Conservation (phyloP, 371 early-diverging fungal genomes). For the Apophysomyces trapeziformis region DNA sequence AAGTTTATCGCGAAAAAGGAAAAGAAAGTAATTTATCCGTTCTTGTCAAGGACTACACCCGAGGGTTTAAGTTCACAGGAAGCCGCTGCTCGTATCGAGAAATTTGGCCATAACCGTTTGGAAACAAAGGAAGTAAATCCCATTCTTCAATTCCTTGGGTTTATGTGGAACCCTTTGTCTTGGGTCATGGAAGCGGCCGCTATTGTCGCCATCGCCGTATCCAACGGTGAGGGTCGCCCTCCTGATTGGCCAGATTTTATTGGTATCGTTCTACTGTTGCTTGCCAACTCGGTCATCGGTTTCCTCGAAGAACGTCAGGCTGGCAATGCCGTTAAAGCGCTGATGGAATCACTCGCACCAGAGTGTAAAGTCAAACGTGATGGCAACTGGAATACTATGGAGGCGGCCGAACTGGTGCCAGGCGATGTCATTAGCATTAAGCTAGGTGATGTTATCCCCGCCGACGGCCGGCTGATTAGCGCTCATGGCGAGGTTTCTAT, state of each 20-base stretch:
- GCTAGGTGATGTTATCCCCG: constrained; percentile 82
- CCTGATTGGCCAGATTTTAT: constrained; percentile 87
- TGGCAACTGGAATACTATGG: constrained; percentile 58
- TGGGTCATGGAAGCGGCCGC: constrained; percentile 84
- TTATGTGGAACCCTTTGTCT: constrained; percentile 82
- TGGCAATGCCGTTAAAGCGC: constrained; percentile 76
- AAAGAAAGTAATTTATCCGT: too few species aligned
- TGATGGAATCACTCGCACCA: constrained; percentile 75
- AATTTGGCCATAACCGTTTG: constrained; percentile 72
- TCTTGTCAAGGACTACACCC: constrained; percentile 46
- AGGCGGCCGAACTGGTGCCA: constrained; percentile 64
- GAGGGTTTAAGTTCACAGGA: constrained; percentile 67
- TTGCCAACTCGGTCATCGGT: constrained; percentile 86
- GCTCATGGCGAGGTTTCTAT: constrained; percentile 57
- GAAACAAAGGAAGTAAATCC: constrained; percentile 80
- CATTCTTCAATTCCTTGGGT: constrained; percentile 81
- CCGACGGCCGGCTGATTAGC: constrained; percentile 66
- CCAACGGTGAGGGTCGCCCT: constrained; percentile 64
- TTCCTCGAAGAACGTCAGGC: constrained; percentile 84
- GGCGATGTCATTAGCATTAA: constrained; percentile 77
- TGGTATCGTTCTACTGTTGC: constrained; percentile 77
- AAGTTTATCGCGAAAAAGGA: constrained; percentile 21
- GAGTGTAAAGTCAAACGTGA: constrained; percentile 73
- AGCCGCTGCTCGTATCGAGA: constrained; percentile 59
- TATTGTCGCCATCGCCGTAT: constrained; percentile 72